Base-by-base conservation (phyloP, 2,329 filamentous ascomycete genomes). In the Hypomyces perniciosus region DNA sequence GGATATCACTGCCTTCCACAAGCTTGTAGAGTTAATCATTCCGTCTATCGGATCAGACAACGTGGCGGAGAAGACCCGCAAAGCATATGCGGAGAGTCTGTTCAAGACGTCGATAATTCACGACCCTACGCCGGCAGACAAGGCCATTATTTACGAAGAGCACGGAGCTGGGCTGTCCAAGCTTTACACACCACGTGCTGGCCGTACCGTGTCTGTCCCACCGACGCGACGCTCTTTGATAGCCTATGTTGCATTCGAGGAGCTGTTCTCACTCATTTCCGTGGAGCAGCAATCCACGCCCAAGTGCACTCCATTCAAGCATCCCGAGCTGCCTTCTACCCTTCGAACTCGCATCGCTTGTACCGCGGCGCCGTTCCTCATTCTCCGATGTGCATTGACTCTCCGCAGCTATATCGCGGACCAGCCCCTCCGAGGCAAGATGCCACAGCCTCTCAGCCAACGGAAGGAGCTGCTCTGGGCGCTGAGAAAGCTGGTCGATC, bases 321-420 rank as follows among this genome's bases (percentile, higher is more conserved):
- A 51, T 3, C 38, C 54, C 29, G 57, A 60, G 6, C 47, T 54
- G 55, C 8, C 62, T 57, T 40, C 66, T 13, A 61, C 65, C 2
- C 65, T 75, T 8, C 73, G 76, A 52, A 67, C 80, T 38, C 76
- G 81, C 9, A 81, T 97, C 12, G 87, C 92, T 0, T 79, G 83
- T 62, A 86, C 86, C 4, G 81, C 85, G 1, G 85, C 88, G 0
- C 90, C 90, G 0, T 92, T 89, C 61, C 76, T 97, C 3, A 85
- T 97, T 41, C 73, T 96, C 2, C 84, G 93, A 3, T 83, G 87
- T 9, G 90, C 88, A 0, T 74, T 96, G 12, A 84, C 88, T 0
- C 71, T 97, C n/a, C 84, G 89, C 50, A 77, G 85, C 1, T 97
- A 95, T 64, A 84, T 95, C 42, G 88, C 90, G 4, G 93, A 99